phyloP scores from a whole-genome alignment of 257 asterid genomes.

The Salvia hispanica region DNA sequence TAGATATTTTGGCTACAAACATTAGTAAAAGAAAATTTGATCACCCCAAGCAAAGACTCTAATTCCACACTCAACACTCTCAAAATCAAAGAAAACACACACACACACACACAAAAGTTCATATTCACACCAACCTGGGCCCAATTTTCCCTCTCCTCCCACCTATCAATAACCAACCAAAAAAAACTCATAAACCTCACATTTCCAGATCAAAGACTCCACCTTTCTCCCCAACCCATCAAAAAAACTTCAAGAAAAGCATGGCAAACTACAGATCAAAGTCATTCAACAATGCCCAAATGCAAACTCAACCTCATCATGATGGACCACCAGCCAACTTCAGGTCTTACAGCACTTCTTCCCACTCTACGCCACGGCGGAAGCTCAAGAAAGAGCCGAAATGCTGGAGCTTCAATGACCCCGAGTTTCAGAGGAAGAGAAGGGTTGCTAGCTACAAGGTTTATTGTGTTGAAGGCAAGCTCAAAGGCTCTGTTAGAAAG shows the following conservation, averaged over 20 bases:
- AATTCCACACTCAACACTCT: slow-evolving; percentile 26
- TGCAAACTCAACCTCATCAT: slow-evolving; percentile 51
- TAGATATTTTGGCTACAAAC: neutral
- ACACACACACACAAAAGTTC: neutral
- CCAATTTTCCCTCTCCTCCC: slow-evolving; percentile 33
- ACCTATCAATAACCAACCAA: slow-evolving; percentile 32
- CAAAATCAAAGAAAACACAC: slow-evolving; percentile 9
- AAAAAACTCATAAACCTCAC: slow-evolving; percentile 8
- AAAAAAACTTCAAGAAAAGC: slow-evolving; percentile 23
- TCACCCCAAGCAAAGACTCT: slow-evolving; percentile 16
- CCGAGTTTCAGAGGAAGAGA: slow-evolving; percentile 87
- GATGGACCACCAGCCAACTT: slow-evolving; percentile 40
- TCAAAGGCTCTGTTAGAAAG: slow-evolving; percentile 74
- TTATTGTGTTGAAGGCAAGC: slow-evolving; percentile 82
- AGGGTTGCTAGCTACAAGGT: slow-evolving; percentile 88
- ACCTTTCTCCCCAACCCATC: slow-evolving; percentile 24
- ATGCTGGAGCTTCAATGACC: slow-evolving; percentile 64
- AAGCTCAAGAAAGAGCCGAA: slow-evolving; percentile 48
- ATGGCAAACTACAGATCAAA: slow-evolving; percentile 59
- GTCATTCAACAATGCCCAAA: slow-evolving; percentile 26
- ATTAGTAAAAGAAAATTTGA: slow-evolving; percentile 7
- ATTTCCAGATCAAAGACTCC: slow-evolving; percentile 26
- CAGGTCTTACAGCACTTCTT: slow-evolving; percentile 57
- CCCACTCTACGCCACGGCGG: slow-evolving; percentile 30
- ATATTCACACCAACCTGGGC: slow-evolving; percentile 21